Percentiles rank a stretch among this genome's conserved stretches.
These are phyloP conservation scores for Fennellomyces sp. DNA, from an alignment of 371 early-diverging fungal genomes.

Conservation along the genomic window DNA sequence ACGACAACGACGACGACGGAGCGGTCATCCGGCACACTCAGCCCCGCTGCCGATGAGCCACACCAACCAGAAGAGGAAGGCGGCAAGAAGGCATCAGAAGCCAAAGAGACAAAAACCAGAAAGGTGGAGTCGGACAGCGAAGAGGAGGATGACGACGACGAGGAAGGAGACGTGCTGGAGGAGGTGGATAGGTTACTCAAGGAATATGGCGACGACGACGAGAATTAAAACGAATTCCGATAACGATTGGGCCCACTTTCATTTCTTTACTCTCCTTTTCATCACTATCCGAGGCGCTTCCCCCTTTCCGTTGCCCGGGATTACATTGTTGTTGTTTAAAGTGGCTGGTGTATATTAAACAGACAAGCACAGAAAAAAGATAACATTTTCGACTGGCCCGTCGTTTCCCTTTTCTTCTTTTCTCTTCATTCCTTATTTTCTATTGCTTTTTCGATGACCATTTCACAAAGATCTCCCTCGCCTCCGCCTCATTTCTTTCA, in stretches of 20 bases:
- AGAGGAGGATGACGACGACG: conserved; percentile 20
- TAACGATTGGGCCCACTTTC: too few relatives aligned
- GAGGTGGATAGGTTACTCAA: conserved; percentile 30
- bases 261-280: not conserved
- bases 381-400: not conserved
- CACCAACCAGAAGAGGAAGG: conserved; percentile 8
- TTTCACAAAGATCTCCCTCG: not conserved
- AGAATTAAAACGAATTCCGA: too few relatives aligned
- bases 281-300: not conserved
- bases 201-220: conserved; percentile 20
- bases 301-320: too few relatives aligned
- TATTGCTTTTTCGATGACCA: not conserved
- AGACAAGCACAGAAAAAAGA: not conserved
- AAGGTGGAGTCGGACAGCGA: conserved; percentile 45
- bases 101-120: not conserved
- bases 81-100: not conserved
- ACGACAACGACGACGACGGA: conserved; percentile 33
- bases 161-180: conserved; percentile 11
- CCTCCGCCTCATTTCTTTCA: not conserved
- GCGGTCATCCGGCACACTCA: not conserved
- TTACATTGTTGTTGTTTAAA: not conserved
- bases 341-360: not conserved
- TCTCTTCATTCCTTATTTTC: not conserved
- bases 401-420: not conserved
- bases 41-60: not conserved